Percentiles rank a stretch among this genome's conserved stretches.
Evolutionary conservation across 179 eudicot genomes (phyloP).

Genomic region (Kewa caespitosa): DNA sequence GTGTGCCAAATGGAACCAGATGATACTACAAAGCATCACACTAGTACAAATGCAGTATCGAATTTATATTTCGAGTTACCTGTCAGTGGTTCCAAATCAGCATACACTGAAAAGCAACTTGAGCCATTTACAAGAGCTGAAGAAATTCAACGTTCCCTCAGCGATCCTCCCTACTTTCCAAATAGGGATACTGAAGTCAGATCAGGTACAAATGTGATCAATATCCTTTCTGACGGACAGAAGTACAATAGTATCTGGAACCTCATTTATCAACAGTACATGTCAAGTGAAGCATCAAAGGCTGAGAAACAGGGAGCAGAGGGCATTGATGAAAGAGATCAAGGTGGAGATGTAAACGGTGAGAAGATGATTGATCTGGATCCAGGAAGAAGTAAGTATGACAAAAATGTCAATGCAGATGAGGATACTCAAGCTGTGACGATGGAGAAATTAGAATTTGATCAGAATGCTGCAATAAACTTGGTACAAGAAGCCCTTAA

Average conservation of each 20-base stretch:
- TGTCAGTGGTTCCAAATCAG: constrained; percentile 6
- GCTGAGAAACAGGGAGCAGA: constrained; percentile 9
- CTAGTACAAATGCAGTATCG: constrained; percentile 11
- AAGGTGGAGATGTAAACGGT: constrained; percentile 18
- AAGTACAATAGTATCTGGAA: constrained; percentile 80
- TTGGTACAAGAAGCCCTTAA: constrained; percentile 70
- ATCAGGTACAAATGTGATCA: constrained; percentile 24
- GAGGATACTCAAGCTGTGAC: constrained; percentile 16
- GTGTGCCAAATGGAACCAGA: neutral
- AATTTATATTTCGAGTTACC: constrained; percentile 3
- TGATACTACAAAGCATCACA: constrained; percentile 18
- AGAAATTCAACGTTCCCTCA: neutral
- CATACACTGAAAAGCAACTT: neutral
- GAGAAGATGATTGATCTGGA: constrained; percentile 11
- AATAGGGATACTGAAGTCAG: constrained; percentile 25
- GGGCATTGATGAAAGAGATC: constrained; percentile 18
- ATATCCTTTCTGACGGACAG: constrained; percentile 38
- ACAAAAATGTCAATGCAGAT: constrained; percentile 7
- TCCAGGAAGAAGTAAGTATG: constrained; percentile 1
- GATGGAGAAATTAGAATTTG: constrained; percentile 26
- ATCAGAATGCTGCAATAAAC: constrained; percentile 45
- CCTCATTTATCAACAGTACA: constrained; percentile 61
- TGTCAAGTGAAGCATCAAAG: constrained; percentile 33
- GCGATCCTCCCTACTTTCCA: neutral
- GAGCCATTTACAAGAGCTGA: constrained; percentile 14